A percentile compares a stretch with the other conserved stretches of the same genome.
These are phyloP conservation scores for Aspergillus thermomutatus DNA, from an alignment of 2,329 filamentous ascomycete species.

Conservation along the genomic window DNA sequence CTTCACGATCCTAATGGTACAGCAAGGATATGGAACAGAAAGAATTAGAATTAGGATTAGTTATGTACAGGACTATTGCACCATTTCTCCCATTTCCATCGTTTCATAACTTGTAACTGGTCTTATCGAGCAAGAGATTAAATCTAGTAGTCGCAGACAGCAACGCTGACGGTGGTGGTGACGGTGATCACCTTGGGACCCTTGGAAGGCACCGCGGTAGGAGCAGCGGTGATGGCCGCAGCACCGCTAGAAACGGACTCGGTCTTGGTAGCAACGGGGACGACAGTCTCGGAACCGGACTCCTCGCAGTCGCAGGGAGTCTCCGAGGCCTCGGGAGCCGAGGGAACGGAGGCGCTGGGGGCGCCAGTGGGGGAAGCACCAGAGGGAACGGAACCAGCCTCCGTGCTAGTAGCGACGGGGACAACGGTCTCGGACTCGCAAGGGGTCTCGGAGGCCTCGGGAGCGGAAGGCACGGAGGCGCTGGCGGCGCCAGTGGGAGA, in stretches of 20 bases:
- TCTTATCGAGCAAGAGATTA: conserved; percentile 14
- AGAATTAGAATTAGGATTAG: conserved; percentile 32
- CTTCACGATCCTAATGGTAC: background rate
- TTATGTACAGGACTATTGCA: conserved; percentile 28
- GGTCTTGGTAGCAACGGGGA: conserved; percentile 7
- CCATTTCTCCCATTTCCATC: conserved; percentile 23
- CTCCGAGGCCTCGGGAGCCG: conserved; percentile 3
- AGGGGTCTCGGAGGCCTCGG: conserved; percentile 7
- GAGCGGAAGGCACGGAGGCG: conserved; percentile 9
- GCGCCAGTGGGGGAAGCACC: conserved; percentile 11
- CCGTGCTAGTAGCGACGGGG: too few species aligned
- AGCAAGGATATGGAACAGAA: background rate
- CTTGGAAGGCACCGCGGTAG: conserved; percentile 12
- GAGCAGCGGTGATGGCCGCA: conserved; percentile 12
- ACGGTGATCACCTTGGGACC: conserved; percentile 20
- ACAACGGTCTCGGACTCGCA: too few species aligned
- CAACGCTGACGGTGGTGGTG: conserved; percentile 24
- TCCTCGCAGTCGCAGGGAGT: conserved; percentile 20
- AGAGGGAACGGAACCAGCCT: background rate
- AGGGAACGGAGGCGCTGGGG: background rate
- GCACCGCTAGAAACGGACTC: conserved; percentile 1
- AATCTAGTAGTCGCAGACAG: conserved; percentile 13
- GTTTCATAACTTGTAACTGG: conserved; percentile 17
- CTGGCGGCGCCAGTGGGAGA: conserved; percentile 2
- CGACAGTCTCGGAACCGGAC: conserved; percentile 11